Conservation (phyloP, 108 stramenopile genomes). For the Nannochloropsis salina region DNA sequence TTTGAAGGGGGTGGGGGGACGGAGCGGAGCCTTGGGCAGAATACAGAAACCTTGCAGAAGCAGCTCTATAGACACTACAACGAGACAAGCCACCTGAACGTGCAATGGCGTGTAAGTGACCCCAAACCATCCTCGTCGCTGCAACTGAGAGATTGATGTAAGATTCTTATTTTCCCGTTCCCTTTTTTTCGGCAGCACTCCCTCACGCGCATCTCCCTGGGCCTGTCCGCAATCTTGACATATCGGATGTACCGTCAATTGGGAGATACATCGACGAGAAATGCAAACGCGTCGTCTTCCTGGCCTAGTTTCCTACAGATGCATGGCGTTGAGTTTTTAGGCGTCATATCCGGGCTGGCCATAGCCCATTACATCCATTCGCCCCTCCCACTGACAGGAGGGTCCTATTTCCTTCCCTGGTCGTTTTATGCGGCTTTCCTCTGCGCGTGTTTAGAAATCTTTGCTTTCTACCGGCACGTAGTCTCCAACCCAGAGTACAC, state of each 20-base stretch:
- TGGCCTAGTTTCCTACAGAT: background rate
- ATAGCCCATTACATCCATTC: background rate
- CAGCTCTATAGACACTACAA: background rate
- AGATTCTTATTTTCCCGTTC: background rate
- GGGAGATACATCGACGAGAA: background rate
- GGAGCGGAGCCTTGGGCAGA: background rate
- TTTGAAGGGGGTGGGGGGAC: background rate
- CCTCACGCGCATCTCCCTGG: background rate
- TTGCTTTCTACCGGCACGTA: background rate
- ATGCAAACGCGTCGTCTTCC: background rate
- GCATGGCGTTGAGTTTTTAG: background rate
- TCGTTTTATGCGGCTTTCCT: constrained; percentile 11
- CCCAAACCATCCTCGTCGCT: too few species aligned
- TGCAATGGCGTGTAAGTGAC: background rate
- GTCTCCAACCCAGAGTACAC: background rate
- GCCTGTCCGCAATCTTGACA: background rate
- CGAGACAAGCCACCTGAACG: constrained; percentile 7
- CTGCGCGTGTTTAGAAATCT: background rate
- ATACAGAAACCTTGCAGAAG: background rate
- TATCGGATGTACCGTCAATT: background rate
- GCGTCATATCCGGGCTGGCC: background rate
- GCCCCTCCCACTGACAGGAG: constrained; percentile 8
- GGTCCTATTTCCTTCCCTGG: background rate
- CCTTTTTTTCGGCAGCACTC: background rate
- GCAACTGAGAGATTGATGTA: too few species aligned